A percentile compares a stretch with the other conserved stretches of the same genome.
Conservation (phyloP, 768 basidiomycete species). For the Jaapia argillacea region DNA sequence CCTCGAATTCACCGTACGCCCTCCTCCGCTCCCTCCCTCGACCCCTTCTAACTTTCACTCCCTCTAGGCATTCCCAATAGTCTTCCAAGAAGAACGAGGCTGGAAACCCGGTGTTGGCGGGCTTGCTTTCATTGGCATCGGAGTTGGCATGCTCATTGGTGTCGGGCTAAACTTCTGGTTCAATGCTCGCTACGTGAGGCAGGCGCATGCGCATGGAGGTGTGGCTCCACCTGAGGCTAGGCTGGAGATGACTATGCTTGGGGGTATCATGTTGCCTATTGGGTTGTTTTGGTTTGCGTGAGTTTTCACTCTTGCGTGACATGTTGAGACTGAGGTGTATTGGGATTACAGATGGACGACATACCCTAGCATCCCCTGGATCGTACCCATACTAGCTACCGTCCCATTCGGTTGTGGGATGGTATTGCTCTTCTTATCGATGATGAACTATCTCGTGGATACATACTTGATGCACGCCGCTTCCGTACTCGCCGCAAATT, state of each 20-base stretch:
- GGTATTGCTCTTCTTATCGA: constrained; percentile 22
- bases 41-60: too few species aligned
- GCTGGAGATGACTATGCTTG: background rate
- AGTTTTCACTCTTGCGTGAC: too few species aligned
- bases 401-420: constrained; percentile 29
- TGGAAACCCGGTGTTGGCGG: constrained; percentile 14
- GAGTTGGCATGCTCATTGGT: constrained; percentile 13
- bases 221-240: constrained; percentile 19
- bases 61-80: constrained; percentile 14
- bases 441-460: constrained; percentile 27
- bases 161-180: background rate
- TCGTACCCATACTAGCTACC: constrained; percentile 26
- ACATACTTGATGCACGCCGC: constrained; percentile 23
- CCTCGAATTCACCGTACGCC: background rate
- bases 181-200: background rate
- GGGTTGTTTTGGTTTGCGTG: constrained; percentile 12
- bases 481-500: constrained; percentile 27
- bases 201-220: constrained; percentile 5
- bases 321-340: too few species aligned
- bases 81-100: constrained; percentile 7
- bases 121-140: constrained; percentile 23
- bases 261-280: constrained; percentile 1
- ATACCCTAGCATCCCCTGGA: constrained; percentile 22
- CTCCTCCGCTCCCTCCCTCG: too few species aligned
- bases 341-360: too few species aligned